phyloP scores from a whole-genome alignment of 345 rosid species.

The Litchi chinensis region DNA sequence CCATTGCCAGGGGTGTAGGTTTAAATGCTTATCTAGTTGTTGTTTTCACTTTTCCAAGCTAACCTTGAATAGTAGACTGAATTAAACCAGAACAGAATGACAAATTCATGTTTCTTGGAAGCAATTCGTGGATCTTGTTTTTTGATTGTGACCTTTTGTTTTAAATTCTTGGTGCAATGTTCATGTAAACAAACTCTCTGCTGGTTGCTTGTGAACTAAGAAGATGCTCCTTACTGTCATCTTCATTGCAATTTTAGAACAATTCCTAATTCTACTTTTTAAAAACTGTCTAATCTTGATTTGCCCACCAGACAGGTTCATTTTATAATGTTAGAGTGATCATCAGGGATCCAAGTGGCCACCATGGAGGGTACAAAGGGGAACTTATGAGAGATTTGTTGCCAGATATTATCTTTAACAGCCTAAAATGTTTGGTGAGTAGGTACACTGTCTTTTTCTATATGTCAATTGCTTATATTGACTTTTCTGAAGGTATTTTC shows the following conservation, averaged over 20 bases:
- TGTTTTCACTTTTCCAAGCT: constrained; percentile 30
- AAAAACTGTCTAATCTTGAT: background rate
- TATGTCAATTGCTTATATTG: background rate
- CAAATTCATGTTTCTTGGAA: constrained; percentile 19
- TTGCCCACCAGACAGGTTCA: background rate
- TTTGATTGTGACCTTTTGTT: background rate
- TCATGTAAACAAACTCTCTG: background rate
- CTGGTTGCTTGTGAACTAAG: background rate
- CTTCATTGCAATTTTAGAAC: background rate
- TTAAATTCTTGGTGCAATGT: too few species aligned
- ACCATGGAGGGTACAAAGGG: background rate
- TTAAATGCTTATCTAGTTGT: constrained; percentile 29
- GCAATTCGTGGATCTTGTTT: background rate
- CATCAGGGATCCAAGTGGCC: background rate
- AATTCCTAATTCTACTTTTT: background rate
- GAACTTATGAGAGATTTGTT: background rate
- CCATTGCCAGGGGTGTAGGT: constrained; percentile 45
- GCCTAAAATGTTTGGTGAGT: constrained; percentile 18
- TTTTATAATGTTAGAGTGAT: background rate
- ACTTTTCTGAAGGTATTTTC: background rate
- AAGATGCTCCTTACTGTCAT: background rate
- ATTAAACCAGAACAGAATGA: constrained; percentile 34
- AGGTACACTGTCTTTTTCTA: constrained; percentile 12
- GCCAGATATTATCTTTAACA: background rate
- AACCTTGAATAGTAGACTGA: constrained; percentile 29